Percentiles rank a stretch among this genome's conserved stretches.
Conservation (phyloP, 768 basidiomycete species). For the Rhodosporidiobolus odoratus region DNA sequence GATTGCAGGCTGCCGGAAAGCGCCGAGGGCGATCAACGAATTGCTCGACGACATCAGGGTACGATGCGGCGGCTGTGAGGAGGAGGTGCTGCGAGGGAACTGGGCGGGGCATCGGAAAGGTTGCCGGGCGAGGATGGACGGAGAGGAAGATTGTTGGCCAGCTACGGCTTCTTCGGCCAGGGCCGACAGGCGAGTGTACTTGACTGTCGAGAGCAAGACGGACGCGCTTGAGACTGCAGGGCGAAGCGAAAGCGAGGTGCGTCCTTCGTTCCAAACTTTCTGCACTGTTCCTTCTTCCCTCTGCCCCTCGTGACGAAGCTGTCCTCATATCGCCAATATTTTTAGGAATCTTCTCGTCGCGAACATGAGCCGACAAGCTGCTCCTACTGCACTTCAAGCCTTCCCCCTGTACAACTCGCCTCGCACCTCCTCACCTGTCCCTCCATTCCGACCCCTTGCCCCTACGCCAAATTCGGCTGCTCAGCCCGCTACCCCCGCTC, state of each 20-base stretch:
- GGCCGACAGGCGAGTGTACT: background rate
- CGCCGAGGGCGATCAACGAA: too few species aligned
- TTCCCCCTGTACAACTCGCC: background rate
- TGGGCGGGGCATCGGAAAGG: background rate
- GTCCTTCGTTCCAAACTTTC: too few species aligned
- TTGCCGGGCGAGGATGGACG: background rate
- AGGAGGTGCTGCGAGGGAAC: background rate
- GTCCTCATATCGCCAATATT: too few species aligned
- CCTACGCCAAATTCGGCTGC: slow-evolving; percentile 7
- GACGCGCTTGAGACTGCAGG: too few species aligned
- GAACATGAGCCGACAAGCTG: background rate
- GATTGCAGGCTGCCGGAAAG: too few species aligned
- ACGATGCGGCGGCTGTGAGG: too few species aligned
- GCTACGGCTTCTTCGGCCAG: too few species aligned
- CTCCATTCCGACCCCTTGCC: slow-evolving; percentile 6
- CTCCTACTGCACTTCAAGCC: background rate
- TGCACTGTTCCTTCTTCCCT: too few species aligned
- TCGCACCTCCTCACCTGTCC: slow-evolving; percentile 11
- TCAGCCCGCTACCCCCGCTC: slow-evolving; percentile 1
- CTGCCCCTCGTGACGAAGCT: background rate
- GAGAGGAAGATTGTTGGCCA: too few species aligned
- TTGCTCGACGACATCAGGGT: too few species aligned
- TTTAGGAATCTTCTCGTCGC: background rate
- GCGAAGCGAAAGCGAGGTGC: too few species aligned
- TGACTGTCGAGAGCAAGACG: too few species aligned